phyloP scores from a whole-genome alignment of 2,329 filamentous ascomycete genomes.

The Pseudogymnoascus verrucosus region DNA sequence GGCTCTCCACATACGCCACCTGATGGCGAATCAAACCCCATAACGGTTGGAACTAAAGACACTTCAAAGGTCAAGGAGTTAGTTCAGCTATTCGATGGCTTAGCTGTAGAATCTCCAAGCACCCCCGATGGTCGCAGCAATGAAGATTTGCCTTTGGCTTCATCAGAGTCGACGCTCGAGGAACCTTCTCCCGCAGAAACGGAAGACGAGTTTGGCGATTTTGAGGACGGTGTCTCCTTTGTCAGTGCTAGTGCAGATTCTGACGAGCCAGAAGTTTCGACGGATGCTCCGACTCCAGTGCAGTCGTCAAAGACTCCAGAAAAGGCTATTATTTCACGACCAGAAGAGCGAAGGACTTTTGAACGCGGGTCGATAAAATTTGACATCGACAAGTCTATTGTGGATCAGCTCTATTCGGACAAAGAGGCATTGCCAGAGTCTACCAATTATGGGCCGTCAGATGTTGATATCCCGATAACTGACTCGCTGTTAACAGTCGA shows the following conservation, averaged over 20 bases:
- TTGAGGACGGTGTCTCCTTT: slow-evolving; percentile 26
- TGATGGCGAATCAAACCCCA: slow-evolving; percentile 24
- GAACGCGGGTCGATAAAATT: slow-evolving; percentile 21
- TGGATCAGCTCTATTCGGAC: slow-evolving; percentile 24
- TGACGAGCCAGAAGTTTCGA: slow-evolving; percentile 11
- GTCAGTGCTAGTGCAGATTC: slow-evolving; percentile 14
- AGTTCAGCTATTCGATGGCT: slow-evolving; percentile 23
- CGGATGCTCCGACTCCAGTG: background rate
- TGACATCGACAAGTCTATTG: slow-evolving; percentile 17
- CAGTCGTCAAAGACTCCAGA: background rate
- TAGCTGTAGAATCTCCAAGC: slow-evolving; percentile 16
- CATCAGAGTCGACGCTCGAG: background rate
- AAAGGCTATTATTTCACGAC: background rate
- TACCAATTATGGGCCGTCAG: slow-evolving; percentile 13
- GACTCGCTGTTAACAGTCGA: slow-evolving; percentile 48
- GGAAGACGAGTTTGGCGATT: slow-evolving; percentile 32
- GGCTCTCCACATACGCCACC: slow-evolving; percentile 28
- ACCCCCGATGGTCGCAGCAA: slow-evolving; percentile 6
- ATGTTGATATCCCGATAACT: slow-evolving; percentile 19
- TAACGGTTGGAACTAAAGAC: slow-evolving; percentile 13
- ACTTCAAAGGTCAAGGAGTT: slow-evolving; percentile 23
- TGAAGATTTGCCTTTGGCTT: background rate
- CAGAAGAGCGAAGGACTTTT: slow-evolving; percentile 3
- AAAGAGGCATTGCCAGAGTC: slow-evolving; percentile 1
- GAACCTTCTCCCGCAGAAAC: slow-evolving; percentile 11